Conservation (phyloP, 768 basidiomycete species). For the Glaciozyma antarctica region DNA sequence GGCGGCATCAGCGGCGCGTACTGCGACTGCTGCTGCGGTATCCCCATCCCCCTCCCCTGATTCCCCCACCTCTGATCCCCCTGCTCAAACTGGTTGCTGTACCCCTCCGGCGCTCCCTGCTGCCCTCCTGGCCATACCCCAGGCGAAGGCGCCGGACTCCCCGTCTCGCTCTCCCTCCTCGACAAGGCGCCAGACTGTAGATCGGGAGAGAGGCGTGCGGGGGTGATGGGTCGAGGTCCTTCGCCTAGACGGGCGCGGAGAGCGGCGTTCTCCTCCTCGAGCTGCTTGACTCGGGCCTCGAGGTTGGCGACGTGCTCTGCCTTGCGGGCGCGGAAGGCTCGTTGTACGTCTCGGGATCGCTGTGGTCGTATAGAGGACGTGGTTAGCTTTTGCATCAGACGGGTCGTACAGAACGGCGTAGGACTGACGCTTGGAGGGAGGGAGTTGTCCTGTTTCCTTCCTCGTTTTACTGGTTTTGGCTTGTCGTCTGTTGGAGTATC, state of each 20-base stretch:
- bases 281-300: slow-evolving; percentile 66
- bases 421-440: slow-evolving; percentile 15
- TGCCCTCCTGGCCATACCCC: too few relatives aligned
- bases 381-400: background rate
- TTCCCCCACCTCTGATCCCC: background rate
- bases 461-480: slow-evolving; percentile 1
- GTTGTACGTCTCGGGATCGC: slow-evolving; percentile 66
- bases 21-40: background rate
- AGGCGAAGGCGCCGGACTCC: too few relatives aligned
- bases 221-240: background rate
- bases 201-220: background rate
- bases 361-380: background rate
- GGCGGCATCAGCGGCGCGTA: background rate
- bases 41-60: background rate
- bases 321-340: slow-evolving; percentile 78
- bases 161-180: background rate
- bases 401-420: too few relatives aligned
- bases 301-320: slow-evolving; percentile 78
- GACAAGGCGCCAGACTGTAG: background rate
- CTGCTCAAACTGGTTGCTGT: background rate
- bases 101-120: background rate
- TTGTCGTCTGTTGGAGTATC: background rate
- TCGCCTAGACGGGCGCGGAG: slow-evolving; percentile 58
- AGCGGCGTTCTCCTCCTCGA: slow-evolving; percentile 72
- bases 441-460: slow-evolving; percentile 22